phyloP scores from a whole-genome alignment of 2,329 filamentous ascomycete genomes.

The Scytalidium lignicola region DNA sequence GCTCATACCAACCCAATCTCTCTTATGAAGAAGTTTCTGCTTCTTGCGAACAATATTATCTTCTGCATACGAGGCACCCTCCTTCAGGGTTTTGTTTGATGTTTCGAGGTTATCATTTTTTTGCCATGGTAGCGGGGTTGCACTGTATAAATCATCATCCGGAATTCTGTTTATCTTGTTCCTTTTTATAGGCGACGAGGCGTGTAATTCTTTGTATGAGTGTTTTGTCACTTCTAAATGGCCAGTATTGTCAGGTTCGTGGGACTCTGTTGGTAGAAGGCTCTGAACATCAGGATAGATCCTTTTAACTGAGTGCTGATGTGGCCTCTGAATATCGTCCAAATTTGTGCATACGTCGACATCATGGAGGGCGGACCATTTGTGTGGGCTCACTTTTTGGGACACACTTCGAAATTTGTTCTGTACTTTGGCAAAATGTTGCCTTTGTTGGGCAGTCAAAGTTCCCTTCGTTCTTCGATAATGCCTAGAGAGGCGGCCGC shows the following conservation, averaged over 20 bases:
- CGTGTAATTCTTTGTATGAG: background rate
- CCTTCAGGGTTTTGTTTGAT: slow-evolving; percentile 1
- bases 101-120: slow-evolving; percentile 9
- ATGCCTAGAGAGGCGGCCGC: slow-evolving; percentile 40
- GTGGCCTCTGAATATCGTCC: background rate
- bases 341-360: background rate
- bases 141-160: slow-evolving; percentile 19
- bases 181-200: background rate
- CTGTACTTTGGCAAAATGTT: slow-evolving; percentile 41
- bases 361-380: slow-evolving; percentile 14
- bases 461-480: slow-evolving; percentile 31
- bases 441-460: slow-evolving; percentile 36
- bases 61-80: background rate
- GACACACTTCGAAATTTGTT: slow-evolving; percentile 25
- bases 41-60: slow-evolving; percentile 11
- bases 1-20: slow-evolving; percentile 26
- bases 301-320: background rate
- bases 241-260: background rate
- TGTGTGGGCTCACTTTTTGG: slow-evolving; percentile 26
- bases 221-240: background rate
- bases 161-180: background rate
- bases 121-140: slow-evolving; percentile 14
- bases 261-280: background rate
- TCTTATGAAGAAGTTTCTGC: slow-evolving; percentile 20
- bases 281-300: background rate